Evolutionary conservation across 495 filamentous ascomycete species (phyloP), one percentile per base, ranked within the genome.

Genomic region (Trichoderma parareesei): DNA sequence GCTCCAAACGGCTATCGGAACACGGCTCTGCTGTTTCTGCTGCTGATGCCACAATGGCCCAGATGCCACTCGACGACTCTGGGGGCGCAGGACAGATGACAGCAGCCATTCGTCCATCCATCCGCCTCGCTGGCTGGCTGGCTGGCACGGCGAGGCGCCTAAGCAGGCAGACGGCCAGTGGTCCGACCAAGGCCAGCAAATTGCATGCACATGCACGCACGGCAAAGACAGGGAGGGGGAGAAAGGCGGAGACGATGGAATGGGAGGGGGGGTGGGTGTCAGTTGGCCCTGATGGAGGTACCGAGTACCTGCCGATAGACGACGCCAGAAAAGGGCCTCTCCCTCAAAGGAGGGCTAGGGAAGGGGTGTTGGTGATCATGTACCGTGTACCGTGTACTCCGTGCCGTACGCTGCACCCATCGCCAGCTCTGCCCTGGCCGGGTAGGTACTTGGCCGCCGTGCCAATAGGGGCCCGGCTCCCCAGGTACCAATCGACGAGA

Each of bases 141-240:
- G 14, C 43, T 16, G 16, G 46, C 40, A 41, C 11, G 6, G 40
- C 40, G 11, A 11, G 11, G 40, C 40, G 40, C 27, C 27, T 27
- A 27, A 41, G 40, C 11, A 11, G 11, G 4, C 10, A 48, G 44
- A 4, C 53, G 16, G 53, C 27, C 33, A 11, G 27, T 37, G 33
- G 53, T 37, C 53, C 53, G 53, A 57, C 53, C 20, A 33, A 33
- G 46, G 11, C 53, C 53, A 57, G 53, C 53, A 57, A 57, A 33
- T 57, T 57, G 53, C 53, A 57, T 57, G 53, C 53, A 37, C 53
- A 57, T 57, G 53, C 53, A 57, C 53, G 53, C 53, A 57, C 53
- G 53, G 53, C 53, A 57, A 35, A 57, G 27, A 11, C 53, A 57
- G 46, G 46, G 46, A 49, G 33, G 53, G 48, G 20, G 53, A 57